A percentile compares a stretch with the other conserved stretches of the same genome.
These are phyloP conservation scores for Articulospora tetracladia DNA, from an alignment of 495 filamentous ascomycete genomes.

Conservation along the genomic window DNA sequence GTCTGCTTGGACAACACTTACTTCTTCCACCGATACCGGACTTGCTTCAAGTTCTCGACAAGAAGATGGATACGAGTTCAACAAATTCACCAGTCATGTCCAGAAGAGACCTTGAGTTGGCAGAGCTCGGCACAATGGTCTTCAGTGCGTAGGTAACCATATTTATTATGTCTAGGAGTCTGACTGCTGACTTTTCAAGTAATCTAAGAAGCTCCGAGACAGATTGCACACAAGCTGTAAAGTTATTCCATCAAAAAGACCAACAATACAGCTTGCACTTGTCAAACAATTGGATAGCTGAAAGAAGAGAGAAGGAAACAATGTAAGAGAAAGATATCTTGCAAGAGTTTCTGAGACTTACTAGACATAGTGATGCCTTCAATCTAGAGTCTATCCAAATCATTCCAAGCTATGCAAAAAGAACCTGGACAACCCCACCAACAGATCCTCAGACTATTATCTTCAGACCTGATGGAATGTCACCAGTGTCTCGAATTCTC, in stretches of 20 bases:
- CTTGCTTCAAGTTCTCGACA: slow-evolving; percentile 1
- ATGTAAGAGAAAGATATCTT: neutral
- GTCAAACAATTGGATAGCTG: neutral
- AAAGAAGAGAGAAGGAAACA: slow-evolving; percentile 11
- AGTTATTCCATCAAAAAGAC: slow-evolving; percentile 2
- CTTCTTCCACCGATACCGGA: slow-evolving; percentile 6
- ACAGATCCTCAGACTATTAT: slow-evolving; percentile 9
- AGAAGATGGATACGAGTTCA: neutral
- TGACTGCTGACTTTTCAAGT: neutral
- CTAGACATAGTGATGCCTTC: neutral
- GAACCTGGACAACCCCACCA: neutral
- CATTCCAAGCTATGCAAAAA: slow-evolving; percentile 1
- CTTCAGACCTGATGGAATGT: slow-evolving; percentile 1
- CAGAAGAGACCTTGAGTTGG: neutral
- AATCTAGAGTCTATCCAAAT: slow-evolving; percentile 9
- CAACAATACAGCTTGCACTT: neutral
- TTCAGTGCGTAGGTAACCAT: slow-evolving; percentile 1
- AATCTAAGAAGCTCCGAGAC: neutral
- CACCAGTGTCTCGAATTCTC: slow-evolving; percentile 6
- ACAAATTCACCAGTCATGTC: neutral
- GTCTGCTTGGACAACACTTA: neutral
- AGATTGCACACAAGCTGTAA: neutral
- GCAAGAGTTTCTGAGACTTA: neutral
- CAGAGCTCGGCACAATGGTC: neutral
- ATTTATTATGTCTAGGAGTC: neutral